These are phyloP conservation scores for Rhynchospora tenuis DNA, from an alignment of 176 grass and related monocot genomes.

Conservation along the genomic window DNA sequence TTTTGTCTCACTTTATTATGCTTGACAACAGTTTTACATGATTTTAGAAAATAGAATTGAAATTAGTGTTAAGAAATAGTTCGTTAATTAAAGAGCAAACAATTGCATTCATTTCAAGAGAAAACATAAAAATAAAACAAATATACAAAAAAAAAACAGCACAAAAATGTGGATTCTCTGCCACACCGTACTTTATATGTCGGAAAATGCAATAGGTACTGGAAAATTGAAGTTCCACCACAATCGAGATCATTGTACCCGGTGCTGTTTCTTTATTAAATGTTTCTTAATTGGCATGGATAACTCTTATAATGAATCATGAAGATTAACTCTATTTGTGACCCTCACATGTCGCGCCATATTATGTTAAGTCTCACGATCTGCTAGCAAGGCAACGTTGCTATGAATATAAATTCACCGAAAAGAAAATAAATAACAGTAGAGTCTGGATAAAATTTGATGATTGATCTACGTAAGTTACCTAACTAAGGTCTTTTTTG, in stretches of 20 bases:
- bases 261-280: no score
- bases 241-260: neutral
- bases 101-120: no score
- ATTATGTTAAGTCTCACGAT: neutral
- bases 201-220: neutral
- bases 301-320: neutral
- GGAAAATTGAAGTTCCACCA: neutral
- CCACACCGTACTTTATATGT: neutral
- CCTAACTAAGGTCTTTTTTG: neutral
- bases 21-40: neutral
- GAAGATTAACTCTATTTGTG: neutral
- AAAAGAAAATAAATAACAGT: neutral
- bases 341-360: neutral
- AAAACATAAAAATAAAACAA: no score
- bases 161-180: neutral
- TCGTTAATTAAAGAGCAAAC: neutral
- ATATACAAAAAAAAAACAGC: no score
- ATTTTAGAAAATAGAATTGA: neutral
- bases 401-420: neutral
- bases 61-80: neutral
- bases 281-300: no score
- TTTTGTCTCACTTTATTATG: neutral
- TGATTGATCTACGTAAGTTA: neutral
- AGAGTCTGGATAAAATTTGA: neutral
- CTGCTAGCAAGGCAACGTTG: neutral